Conservation (phyloP, 306 rosid species). For the Inga laurina region DNA sequence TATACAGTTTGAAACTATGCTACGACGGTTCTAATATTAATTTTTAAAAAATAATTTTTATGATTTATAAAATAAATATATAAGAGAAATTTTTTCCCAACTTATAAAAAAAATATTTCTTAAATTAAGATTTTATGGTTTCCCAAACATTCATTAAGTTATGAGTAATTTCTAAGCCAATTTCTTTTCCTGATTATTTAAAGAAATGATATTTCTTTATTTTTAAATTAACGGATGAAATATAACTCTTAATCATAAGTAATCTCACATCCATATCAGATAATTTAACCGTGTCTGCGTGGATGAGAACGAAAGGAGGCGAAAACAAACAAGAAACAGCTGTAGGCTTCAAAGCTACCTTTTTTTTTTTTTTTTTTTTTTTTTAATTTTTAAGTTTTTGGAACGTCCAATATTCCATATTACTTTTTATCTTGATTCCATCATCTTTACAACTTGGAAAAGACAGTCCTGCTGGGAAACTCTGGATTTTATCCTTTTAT, state of each 20-base stretch:
- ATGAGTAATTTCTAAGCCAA: neutral
- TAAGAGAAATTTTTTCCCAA: no score
- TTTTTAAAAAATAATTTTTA: no score
- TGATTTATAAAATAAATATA: no score
- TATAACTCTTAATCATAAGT: neutral
- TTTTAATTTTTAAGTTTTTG: neutral
- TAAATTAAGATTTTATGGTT: no score
- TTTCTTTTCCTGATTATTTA: neutral
- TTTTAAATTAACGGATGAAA: neutral
- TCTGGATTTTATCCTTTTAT: neutral
- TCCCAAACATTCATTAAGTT: no score
- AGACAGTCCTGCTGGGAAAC: neutral
- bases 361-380: neutral
- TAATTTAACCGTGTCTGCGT: neutral
- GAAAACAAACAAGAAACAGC: slow-evolving; percentile 21
- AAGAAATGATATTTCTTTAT: neutral
- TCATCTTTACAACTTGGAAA: slow-evolving; percentile 32
- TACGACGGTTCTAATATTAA: neutral
- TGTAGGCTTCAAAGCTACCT: slow-evolving; percentile 39
- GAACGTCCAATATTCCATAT: slow-evolving; percentile 32
- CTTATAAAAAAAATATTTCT: no score
- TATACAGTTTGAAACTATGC: no score
- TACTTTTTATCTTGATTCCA: slow-evolving; percentile 33
- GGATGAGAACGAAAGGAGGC: slow-evolving; percentile 22
- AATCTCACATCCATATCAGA: neutral